These are phyloP conservation scores for Carex arenaria DNA, from an alignment of 202 grass and related monocot species.

Conservation along the genomic window DNA sequence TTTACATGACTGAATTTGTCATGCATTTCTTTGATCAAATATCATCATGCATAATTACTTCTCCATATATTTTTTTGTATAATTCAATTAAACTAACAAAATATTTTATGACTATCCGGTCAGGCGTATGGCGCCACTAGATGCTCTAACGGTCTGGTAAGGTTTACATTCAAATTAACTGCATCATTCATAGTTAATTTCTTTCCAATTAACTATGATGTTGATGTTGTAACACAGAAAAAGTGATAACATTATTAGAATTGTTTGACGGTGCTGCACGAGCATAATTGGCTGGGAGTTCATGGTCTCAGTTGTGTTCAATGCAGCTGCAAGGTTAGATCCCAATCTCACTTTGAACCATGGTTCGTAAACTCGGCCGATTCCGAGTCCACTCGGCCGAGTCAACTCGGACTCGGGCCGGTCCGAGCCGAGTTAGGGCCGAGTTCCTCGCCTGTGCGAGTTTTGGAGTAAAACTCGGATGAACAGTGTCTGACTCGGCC, in stretches of 20 bases:
- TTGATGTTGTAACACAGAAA: background rate
- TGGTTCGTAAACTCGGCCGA: too few relatives aligned
- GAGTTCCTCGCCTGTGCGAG: too few relatives aligned
- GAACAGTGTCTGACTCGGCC: too few relatives aligned
- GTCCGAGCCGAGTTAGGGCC: too few relatives aligned
- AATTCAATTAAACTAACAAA: background rate
- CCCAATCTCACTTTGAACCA: background rate
- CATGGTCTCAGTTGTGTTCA: constrained; percentile 95
- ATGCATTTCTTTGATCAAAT: background rate
- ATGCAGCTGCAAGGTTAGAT: constrained; percentile 72
- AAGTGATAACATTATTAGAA: background rate
- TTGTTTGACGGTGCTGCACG: constrained; percentile 44
- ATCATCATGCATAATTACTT: background rate
- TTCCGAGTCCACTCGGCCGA: too few relatives aligned
- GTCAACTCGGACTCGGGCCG: too few relatives aligned
- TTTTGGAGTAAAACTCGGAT: too few relatives aligned
- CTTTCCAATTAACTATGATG: background rate
- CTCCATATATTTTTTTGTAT: background rate
- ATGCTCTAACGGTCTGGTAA: constrained; percentile 82
- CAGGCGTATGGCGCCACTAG: constrained; percentile 82
- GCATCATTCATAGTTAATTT: too few relatives aligned
- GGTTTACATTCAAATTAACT: background rate
- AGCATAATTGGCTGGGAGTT: constrained; percentile 78
- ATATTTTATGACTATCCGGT: constrained; percentile 32
- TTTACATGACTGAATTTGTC: background rate